A percentile compares a stretch with the other conserved stretches of the same genome.
These are phyloP conservation scores for Collariella sp. DNA, from an alignment of 495 filamentous ascomycete species.

Conservation along the genomic window DNA sequence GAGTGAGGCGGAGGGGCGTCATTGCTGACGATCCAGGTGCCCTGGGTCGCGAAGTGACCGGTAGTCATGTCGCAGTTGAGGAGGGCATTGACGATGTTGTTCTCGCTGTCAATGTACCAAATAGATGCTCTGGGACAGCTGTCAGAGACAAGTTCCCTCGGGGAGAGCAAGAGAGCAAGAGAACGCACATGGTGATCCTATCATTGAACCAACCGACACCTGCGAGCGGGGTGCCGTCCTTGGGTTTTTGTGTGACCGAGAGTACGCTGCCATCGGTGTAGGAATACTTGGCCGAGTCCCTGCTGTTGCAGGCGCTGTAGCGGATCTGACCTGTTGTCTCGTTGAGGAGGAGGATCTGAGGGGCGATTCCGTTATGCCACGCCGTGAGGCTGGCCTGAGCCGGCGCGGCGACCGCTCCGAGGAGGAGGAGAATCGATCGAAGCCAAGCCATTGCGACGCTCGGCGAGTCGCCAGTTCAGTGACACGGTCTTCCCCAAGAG, in stretches of 20 bases:
- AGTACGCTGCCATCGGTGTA: constrained; percentile 17
- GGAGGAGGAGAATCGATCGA: constrained; percentile 16
- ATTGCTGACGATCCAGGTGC: constrained; percentile 21
- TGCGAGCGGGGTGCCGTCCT: constrained; percentile 27
- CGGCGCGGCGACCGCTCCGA: constrained; percentile 17
- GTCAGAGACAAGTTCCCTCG: neutral
- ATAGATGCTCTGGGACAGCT: constrained; percentile 21
- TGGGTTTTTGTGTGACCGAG: constrained; percentile 18
- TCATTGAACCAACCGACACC: constrained; percentile 26
- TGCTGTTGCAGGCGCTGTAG: constrained; percentile 30
- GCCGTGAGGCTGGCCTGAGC: constrained; percentile 23
- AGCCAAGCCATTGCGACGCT: constrained; percentile 7
- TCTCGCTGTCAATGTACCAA: constrained; percentile 20
- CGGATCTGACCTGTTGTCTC: constrained; percentile 25
- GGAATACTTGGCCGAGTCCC: constrained; percentile 22
- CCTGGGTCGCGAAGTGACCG: constrained; percentile 19
- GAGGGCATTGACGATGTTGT: constrained; percentile 22
- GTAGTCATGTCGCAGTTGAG: constrained; percentile 28
- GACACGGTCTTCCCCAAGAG: neutral
- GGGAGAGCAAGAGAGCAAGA: neutral
- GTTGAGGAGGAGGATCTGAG: constrained; percentile 32
- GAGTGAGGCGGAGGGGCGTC: constrained; percentile 12
- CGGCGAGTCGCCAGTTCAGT: neutral
- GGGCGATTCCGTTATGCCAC: constrained; percentile 25
- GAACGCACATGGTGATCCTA: constrained; percentile 16